phyloP scores from a whole-genome alignment of 306 rosid species.

The Cucurbita pepo region DNA sequence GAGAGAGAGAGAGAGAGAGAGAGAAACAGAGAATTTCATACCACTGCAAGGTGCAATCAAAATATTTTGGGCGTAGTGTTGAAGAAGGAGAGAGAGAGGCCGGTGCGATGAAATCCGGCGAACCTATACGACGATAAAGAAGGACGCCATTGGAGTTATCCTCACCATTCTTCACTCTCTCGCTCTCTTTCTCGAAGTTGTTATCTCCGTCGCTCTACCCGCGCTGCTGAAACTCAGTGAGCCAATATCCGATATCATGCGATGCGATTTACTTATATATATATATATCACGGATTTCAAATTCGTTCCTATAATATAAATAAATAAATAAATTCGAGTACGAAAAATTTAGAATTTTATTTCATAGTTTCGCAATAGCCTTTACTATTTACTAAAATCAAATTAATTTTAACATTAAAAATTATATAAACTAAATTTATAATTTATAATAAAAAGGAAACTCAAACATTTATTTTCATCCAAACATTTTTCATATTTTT shows the following conservation, averaged over 20 bases:
- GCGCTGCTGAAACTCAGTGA: neutral
- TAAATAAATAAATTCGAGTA: too few species aligned
- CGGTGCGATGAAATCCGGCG: constrained; percentile 25
- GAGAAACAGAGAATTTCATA: neutral
- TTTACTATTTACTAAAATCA: too few species aligned
- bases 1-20: neutral
- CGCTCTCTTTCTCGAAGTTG: neutral
- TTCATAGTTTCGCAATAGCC: too few species aligned
- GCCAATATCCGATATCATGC: neutral
- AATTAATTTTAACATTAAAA: too few species aligned
- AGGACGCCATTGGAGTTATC: constrained; percentile 67
- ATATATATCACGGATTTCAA: too few species aligned
- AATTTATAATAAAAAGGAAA: too few species aligned
- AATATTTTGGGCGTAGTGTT: constrained; percentile 31
- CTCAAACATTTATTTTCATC: too few species aligned
- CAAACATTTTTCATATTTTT: too few species aligned
- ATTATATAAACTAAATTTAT: too few species aligned
- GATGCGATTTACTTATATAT: neutral
- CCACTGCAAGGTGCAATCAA: constrained; percentile 33
- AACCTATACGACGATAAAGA: constrained; percentile 43
- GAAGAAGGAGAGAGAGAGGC: constrained; percentile 29
- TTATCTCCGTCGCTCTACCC: neutral
- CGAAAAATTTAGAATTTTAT: too few species aligned
- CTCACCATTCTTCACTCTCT: constrained; percentile 27
- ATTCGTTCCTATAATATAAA: too few species aligned